phyloP scores from a whole-genome alignment of 2,329 filamentous ascomycete genomes.

The Stachybotrys echinatus region DNA sequence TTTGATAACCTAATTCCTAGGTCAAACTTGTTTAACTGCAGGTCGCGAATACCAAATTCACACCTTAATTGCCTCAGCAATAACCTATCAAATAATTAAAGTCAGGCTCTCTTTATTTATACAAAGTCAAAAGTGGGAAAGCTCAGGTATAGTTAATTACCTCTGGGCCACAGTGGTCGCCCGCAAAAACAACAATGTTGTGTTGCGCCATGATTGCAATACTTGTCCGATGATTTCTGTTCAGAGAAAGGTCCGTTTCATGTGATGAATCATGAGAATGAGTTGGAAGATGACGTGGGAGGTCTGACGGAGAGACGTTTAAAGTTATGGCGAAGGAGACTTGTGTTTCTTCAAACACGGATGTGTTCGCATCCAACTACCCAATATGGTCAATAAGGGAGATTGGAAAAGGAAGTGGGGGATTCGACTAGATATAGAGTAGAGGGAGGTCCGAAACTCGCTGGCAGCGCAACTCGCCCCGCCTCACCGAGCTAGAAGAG shows the following conservation, averaged over 20 bases:
- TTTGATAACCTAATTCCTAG: conserved; percentile 60
- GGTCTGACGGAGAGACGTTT: no score
- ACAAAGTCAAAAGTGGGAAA: conserved; percentile 10
- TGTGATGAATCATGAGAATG: conserved; percentile 8
- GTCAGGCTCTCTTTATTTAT: conserved; percentile 13
- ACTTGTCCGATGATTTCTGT: conserved; percentile 7
- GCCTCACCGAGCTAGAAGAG: no score
- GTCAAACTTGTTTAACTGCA: conserved; percentile 9
- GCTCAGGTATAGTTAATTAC: conserved; percentile 36
- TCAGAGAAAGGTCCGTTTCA: conserved; percentile 7
- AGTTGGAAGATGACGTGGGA: conserved; percentile 8
- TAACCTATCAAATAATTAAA: conserved; percentile 45
- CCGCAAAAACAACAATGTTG: conserved; percentile 74
- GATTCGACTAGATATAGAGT: conserved; percentile 7
- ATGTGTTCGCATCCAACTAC: no score
- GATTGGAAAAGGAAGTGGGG: conserved; percentile 5
- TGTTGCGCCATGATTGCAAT: conserved; percentile 54
- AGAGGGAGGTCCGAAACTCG: no score
- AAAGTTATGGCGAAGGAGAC: no score
- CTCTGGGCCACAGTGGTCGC: conserved; percentile 82
- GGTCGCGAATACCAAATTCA: conserved; percentile 9
- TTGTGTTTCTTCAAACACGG: no score
- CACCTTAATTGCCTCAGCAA: conserved; percentile 80
- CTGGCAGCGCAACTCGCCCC: no score
- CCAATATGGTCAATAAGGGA: no score